A percentile compares a stretch with the other conserved stretches of the same genome.
Conservation (phyloP, 495 filamentous ascomycete species). For the Neurospora sp. region DNA sequence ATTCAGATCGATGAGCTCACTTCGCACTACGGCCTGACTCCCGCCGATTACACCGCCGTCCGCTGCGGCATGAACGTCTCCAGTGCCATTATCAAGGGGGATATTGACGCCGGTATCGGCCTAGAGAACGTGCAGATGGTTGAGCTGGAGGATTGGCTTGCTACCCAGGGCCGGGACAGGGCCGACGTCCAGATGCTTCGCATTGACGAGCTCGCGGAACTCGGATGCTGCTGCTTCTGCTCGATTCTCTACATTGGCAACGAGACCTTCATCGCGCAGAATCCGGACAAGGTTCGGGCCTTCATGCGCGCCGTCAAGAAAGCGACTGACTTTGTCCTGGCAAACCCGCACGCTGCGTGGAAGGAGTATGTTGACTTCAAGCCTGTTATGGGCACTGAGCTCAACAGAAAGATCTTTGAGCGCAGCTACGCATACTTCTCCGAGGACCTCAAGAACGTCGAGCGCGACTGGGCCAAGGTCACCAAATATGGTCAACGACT, state of each 20-base stretch:
- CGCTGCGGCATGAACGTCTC: constrained; percentile 42
- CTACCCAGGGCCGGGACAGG: constrained; percentile 45
- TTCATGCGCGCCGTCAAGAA: constrained; percentile 61
- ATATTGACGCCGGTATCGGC: constrained; percentile 60
- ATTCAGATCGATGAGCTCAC: constrained; percentile 68
- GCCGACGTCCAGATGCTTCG: constrained; percentile 60
- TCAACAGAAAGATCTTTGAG: constrained; percentile 65
- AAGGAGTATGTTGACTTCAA: constrained; percentile 58
- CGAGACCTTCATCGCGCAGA: constrained; percentile 50
- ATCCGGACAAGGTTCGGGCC: constrained; percentile 46
- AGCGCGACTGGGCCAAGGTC: constrained; percentile 59
- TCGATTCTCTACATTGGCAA: constrained; percentile 61
- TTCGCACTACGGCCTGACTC: constrained; percentile 60
- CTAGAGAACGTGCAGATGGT: constrained; percentile 69
- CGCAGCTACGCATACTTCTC: constrained; percentile 62
- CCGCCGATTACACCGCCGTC: constrained; percentile 58
- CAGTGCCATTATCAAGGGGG: constrained; percentile 49
- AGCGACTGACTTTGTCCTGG: constrained; percentile 55
- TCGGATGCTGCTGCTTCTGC: constrained; percentile 69
- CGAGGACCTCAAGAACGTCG: constrained; percentile 58
- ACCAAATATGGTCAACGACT: constrained; percentile 58
- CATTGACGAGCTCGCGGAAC: constrained; percentile 60
- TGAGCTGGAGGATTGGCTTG: constrained; percentile 60
- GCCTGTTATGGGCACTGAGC: constrained; percentile 51
- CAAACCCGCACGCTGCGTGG: constrained; percentile 45